phyloP scores from a whole-genome alignment of 2,329 filamentous ascomycete genomes.

The Emergomyces pasteurianus region DNA sequence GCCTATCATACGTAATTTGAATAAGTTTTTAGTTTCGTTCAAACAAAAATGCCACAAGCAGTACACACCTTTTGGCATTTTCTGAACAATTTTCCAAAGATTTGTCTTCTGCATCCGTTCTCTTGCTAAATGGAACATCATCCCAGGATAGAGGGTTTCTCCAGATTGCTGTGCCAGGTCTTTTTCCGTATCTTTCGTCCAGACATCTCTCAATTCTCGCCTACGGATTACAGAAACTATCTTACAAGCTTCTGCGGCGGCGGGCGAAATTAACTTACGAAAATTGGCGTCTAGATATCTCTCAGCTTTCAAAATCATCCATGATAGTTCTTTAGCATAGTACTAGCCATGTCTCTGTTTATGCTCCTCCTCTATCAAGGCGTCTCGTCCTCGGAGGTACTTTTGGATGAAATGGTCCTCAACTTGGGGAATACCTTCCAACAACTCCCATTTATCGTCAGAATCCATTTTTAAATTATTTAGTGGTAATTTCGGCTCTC shows the following conservation, averaged over 20 bases:
- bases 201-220: conserved; percentile 62
- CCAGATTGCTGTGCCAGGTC: conserved; percentile 35
- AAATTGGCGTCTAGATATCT: conserved; percentile 18
- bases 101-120: conserved; percentile 70
- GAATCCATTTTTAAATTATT: neutral
- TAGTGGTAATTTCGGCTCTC: neutral
- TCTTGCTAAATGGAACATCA: conserved; percentile 86
- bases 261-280: conserved; percentile 53
- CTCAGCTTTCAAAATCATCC: neutral
- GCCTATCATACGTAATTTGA: conserved; percentile 21
- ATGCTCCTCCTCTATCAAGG: conserved; percentile 8
- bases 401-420: neutral
- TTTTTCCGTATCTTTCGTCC: conserved; percentile 64
- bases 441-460: neutral
- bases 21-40: neutral
- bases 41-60: too few relatives aligned
- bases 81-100: conserved; percentile 72
- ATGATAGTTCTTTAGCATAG: neutral
- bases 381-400: conserved; percentile 4
- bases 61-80: conserved; percentile 63
- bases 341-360: conserved; percentile 7
- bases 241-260: conserved; percentile 62
- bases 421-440: neutral
- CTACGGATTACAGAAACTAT: conserved; percentile 71
- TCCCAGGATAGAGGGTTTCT: conserved; percentile 65